phyloP scores from a whole-genome alignment of 176 grass and related monocot species.

The Raddia guianensis region DNA sequence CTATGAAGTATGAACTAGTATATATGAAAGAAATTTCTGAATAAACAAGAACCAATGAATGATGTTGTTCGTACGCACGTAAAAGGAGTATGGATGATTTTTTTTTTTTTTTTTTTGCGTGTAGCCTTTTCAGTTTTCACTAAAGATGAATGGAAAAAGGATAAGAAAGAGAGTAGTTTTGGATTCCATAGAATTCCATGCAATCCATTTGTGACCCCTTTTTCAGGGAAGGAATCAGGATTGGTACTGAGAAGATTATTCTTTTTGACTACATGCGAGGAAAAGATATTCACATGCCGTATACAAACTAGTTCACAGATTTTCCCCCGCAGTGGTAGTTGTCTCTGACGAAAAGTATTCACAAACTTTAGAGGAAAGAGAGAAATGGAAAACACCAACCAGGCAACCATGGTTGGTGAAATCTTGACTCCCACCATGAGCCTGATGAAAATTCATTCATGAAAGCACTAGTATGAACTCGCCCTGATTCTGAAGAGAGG shows the following conservation, averaged over 20 bases:
- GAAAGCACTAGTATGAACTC: background rate
- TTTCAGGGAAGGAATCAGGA: background rate
- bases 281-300: background rate
- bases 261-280: background rate
- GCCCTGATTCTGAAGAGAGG: background rate
- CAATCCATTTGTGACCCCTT: background rate
- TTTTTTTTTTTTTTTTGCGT: background rate
- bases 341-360: conserved; percentile 9
- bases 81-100: background rate
- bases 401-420: conserved; percentile 43
- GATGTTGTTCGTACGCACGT: conserved; percentile 6
- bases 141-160: background rate
- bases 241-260: background rate
- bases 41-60: background rate
- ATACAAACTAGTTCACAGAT: background rate
- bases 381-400: conserved; percentile 15
- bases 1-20: background rate
- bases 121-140: too few relatives aligned
- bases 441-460: conserved; percentile 16
- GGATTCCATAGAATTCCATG: background rate
- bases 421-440: conserved; percentile 5
- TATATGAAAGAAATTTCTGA: too few relatives aligned
- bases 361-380: background rate
- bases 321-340: background rate
- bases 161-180: background rate